Percentiles rank a stretch among this genome's conserved stretches.
These are phyloP conservation scores for Escovopsis sp. DNA, from an alignment of 2,329 filamentous ascomycete species.

Conservation along the genomic window DNA sequence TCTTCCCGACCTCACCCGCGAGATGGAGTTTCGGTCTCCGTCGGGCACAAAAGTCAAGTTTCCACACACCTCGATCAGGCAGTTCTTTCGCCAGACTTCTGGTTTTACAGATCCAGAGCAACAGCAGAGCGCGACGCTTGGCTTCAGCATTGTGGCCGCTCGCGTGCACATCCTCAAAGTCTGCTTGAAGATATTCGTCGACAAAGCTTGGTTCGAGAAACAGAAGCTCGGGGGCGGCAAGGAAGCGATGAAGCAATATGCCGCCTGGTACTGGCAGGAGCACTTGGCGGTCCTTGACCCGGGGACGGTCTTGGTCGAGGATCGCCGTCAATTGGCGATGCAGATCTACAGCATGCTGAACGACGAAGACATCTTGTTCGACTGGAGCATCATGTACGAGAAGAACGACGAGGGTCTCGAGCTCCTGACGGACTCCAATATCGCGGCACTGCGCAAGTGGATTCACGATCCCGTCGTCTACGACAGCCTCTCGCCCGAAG, in stretches of 20 bases:
- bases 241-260: conserved; percentile 22
- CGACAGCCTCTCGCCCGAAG: conserved; percentile 15
- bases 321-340: conserved; percentile 20
- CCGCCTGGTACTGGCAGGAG: conserved; percentile 31
- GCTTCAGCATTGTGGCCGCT: conserved; percentile 20
- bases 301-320: conserved; percentile 9
- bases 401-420: conserved; percentile 28
- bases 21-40: conserved; percentile 27
- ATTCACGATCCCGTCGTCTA: conserved; percentile 20
- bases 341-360: conserved; percentile 24
- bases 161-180: conserved; percentile 23
- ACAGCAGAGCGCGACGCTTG: conserved; percentile 12
- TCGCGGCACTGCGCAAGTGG: conserved; percentile 21
- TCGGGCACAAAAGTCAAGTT: conserved; percentile 24
- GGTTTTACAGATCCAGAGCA: conserved; percentile 10
- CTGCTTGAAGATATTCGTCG: conserved; percentile 25
- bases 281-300: conserved; percentile 23
- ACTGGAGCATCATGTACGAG: conserved; percentile 26
- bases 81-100: conserved; percentile 22
- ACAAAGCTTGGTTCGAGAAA: conserved; percentile 16
- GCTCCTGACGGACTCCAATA: conserved; percentile 25
- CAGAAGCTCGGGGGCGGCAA: conserved; percentile 14
- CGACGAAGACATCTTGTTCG: conserved; percentile 20
- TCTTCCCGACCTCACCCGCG: conserved; percentile 15
- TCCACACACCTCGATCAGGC: conserved; percentile 25